Evolutionary conservation across 106 monocot genomes (phyloP).

Genomic region (Allium sativum): DNA sequence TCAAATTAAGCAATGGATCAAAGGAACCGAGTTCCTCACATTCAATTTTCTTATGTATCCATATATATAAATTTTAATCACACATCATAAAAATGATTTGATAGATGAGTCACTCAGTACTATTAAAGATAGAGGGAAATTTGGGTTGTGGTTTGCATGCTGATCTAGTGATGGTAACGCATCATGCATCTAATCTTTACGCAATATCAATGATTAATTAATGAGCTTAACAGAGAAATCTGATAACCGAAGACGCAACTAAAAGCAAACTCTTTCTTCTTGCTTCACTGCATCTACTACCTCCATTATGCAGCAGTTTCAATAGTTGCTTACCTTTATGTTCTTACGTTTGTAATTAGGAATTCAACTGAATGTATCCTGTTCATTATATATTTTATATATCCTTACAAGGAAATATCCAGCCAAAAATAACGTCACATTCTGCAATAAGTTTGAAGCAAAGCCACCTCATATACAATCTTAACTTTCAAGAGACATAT

Average conservation of each 20-base stretch:
- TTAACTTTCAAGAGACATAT: background rate
- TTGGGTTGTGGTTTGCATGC: too few species aligned
- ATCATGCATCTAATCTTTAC: too few species aligned
- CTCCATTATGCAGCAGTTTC: background rate
- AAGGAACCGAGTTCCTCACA: too few species aligned
- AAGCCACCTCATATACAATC: background rate
- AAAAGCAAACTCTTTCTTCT: background rate
- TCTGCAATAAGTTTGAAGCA: background rate
- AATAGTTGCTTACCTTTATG: background rate
- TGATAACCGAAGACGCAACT: background rate
- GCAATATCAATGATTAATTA: too few species aligned
- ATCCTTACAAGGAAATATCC: background rate
- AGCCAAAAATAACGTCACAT: background rate
- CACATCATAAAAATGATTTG: too few species aligned
- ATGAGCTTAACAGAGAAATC: too few species aligned
- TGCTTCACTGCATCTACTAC: conserved; percentile 4
- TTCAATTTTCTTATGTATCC: too few species aligned
- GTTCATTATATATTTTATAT: background rate
- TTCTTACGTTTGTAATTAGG: background rate
- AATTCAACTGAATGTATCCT: background rate
- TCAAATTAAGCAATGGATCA: too few species aligned
- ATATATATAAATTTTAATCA: too few species aligned
- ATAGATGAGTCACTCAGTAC: too few species aligned
- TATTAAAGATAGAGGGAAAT: too few species aligned
- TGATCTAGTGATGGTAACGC: too few species aligned